These are phyloP conservation scores for Linaria vulgaris DNA, from an alignment of 257 asterid genomes.

Conservation along the genomic window DNA sequence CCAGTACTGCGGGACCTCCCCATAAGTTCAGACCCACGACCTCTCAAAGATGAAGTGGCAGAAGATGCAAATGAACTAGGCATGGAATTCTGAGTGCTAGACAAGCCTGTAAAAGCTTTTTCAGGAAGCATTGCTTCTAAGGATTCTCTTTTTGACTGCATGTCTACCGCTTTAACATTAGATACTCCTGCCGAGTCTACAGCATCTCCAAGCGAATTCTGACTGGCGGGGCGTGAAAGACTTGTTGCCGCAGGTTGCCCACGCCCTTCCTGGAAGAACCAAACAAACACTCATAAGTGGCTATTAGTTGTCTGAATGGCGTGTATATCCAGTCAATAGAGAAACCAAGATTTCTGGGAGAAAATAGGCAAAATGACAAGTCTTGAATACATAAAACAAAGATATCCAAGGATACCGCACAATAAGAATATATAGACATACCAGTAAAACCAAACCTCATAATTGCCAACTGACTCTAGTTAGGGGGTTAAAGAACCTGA, in stretches of 20 bases:
- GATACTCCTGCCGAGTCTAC: slow-evolving; percentile 27
- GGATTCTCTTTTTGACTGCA: slow-evolving; percentile 35
- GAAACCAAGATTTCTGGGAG: neutral
- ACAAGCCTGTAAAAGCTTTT: slow-evolving; percentile 22
- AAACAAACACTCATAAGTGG: slow-evolving; percentile 4
- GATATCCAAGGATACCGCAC: neutral
- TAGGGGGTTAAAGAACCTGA: neutral
- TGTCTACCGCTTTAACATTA: slow-evolving; percentile 28
- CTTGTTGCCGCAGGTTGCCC: slow-evolving; percentile 42
- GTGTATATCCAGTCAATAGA: neutral
- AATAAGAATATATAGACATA: too few relatives aligned
- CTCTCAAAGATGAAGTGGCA: slow-evolving; percentile 23
- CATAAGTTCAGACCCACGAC: slow-evolving; percentile 27
- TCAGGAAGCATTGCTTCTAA: slow-evolving; percentile 30
- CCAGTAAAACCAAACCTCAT: neutral
- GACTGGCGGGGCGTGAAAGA: slow-evolving; percentile 58
- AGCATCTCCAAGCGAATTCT: slow-evolving; percentile 40
- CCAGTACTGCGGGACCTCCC: slow-evolving; percentile 36
- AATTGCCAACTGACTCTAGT: neutral
- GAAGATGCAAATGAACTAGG: slow-evolving; percentile 32
- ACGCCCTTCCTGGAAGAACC: slow-evolving; percentile 56
- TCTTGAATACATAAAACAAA: neutral
- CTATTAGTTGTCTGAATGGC: neutral
- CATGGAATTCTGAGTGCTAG: slow-evolving; percentile 31
- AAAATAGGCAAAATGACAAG: neutral